Conservation (phyloP, 306 rosid genomes). For the Senna siamea region DNA sequence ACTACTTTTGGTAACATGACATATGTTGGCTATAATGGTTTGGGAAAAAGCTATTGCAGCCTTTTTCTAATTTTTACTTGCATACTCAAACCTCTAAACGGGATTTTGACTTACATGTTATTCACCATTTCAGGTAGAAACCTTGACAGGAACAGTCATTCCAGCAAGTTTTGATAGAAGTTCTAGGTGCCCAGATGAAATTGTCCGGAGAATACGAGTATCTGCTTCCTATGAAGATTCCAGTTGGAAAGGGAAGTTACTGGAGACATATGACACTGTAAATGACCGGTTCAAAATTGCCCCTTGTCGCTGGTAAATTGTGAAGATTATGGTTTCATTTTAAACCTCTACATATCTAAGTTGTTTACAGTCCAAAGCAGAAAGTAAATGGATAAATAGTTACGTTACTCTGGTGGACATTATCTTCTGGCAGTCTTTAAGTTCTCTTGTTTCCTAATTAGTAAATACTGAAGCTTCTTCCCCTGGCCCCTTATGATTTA, state of each 20-base stretch:
- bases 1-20: conserved; percentile 7
- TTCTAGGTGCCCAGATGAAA: conserved; percentile 84
- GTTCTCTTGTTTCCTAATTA: neutral
- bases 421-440: neutral
- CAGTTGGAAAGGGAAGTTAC: conserved; percentile 64
- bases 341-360: conserved; percentile 9
- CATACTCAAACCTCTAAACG: conserved; percentile 12
- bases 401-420: conserved; percentile 25
- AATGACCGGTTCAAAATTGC: conserved; percentile 72
- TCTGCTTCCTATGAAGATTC: conserved; percentile 64
- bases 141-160: conserved; percentile 59
- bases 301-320: conserved; percentile 76
- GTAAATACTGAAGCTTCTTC: conserved; percentile 29
- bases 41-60: conserved; percentile 8
- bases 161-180: conserved; percentile 72
- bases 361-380: conserved; percentile 16
- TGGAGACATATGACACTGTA: conserved; percentile 77
- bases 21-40: neutral
- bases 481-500: conserved; percentile 36
- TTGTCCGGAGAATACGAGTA: conserved; percentile 80
- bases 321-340: conserved; percentile 25
- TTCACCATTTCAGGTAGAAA: conserved; percentile 62
- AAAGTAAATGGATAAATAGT: conserved; percentile 11
- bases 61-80: conserved; percentile 11
- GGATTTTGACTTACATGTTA: conserved; percentile 13